Evolutionary conservation across 345 rosid genomes (phyloP).

Genomic region (Citrus mangshanensis): DNA sequence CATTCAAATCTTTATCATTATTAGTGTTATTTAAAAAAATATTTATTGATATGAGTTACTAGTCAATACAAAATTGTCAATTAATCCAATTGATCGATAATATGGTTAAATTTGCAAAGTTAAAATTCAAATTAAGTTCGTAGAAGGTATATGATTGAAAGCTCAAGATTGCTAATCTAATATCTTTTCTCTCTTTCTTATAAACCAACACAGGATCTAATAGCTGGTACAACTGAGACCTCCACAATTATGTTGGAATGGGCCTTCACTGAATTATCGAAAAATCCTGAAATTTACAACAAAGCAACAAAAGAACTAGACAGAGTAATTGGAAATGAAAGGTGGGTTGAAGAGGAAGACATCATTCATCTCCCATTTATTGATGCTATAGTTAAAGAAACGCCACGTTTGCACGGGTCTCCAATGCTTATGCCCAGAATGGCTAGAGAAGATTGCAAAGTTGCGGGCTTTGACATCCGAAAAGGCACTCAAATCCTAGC

Average conservation of each 20-base stretch:
- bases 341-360: conserved; percentile 62
- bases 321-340: conserved; percentile 43
- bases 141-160: too few species aligned
- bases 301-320: conserved; percentile 60
- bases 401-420: conserved; percentile 57
- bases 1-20: neutral
- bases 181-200: too few species aligned
- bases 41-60: too few species aligned
- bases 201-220: conserved; percentile 35
- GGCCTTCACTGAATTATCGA: conserved; percentile 47
- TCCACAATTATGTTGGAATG: conserved; percentile 61
- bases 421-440: conserved; percentile 52
- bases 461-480: conserved; percentile 41
- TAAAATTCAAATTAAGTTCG: too few species aligned
- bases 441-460: conserved; percentile 35
- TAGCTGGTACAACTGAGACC: conserved; percentile 59
- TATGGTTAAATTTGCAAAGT: too few species aligned
- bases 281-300: conserved; percentile 38
- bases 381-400: conserved; percentile 49
- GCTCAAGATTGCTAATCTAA: too few species aligned
- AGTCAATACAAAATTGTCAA: too few species aligned
- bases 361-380: conserved; percentile 40
- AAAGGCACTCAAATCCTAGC: conserved; percentile 45
- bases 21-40: too few species aligned
- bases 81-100: too few species aligned